These are phyloP conservation scores for Colletotrichum nymphaeae DNA, from an alignment of 2,329 filamentous ascomycete genomes.

Conservation along the genomic window DNA sequence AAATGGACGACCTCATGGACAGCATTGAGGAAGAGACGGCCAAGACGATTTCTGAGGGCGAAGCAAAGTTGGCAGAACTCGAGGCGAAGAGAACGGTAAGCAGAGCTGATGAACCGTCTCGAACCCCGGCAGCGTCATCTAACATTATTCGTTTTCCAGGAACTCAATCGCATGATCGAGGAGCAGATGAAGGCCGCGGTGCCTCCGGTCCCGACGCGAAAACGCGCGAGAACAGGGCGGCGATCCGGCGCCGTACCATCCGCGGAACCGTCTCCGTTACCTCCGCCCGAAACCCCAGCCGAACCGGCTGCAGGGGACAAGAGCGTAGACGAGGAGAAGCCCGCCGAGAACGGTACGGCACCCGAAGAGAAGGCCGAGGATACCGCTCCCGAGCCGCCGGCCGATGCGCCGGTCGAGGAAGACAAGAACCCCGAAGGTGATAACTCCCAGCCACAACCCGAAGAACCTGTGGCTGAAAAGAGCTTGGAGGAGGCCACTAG, in stretches of 20 bases:
- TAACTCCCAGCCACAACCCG: conserved; percentile 29
- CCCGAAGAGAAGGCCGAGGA: neutral
- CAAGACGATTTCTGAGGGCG: conserved; percentile 44
- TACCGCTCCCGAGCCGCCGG: neutral
- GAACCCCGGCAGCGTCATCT: neutral
- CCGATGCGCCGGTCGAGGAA: conserved; percentile 9
- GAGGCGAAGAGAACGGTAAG: conserved; percentile 47
- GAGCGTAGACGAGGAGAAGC: neutral
- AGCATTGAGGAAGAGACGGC: conserved; percentile 46
- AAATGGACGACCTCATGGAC: conserved; percentile 49
- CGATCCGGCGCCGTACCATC: neutral
- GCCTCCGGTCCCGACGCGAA: conserved; percentile 41
- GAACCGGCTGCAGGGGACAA: neutral
- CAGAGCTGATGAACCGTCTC: neutral
- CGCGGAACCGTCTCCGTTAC: conserved; percentile 19
- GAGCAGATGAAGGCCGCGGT: conserved; percentile 51
- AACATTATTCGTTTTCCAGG: conserved; percentile 40
- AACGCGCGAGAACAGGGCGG: conserved; percentile 27
- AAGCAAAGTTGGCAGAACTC: conserved; percentile 45
- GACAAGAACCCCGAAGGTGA: conserved; percentile 19
- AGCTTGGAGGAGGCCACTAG: conserved; percentile 16
- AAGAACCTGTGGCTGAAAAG: conserved; percentile 34
- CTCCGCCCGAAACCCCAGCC: neutral
- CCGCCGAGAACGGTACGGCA: neutral
- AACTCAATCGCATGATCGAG: conserved; percentile 56